Base-by-base conservation (phyloP, 2,329 filamentous ascomycete species). In the Xylaria polymorpha region DNA sequence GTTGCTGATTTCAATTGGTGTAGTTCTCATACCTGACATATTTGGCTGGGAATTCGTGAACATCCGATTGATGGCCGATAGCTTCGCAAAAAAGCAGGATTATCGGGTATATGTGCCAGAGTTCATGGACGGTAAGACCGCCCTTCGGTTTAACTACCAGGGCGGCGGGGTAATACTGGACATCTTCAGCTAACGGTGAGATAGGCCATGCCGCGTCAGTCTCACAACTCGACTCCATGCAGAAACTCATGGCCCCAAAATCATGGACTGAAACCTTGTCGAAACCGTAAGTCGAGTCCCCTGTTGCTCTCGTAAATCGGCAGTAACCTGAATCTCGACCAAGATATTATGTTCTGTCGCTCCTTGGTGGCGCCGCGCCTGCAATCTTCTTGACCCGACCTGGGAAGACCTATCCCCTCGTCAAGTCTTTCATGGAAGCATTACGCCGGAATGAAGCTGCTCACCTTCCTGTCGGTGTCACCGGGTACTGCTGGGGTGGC, bases 401-500 rank as follows among this genome's bases (percentile, higher is more conserved):
- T 4, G 69, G 74, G n/a, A 77, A 77, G 53, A 75, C 78, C 4
- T 75, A 74, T 35, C 80, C 81, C 1, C 68, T 75, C 41, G 81
- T 84, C 22, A 74, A 73, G 46, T 72, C 70, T 44, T 84, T 81
- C 73, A 79, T 84, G 48, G 73, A 79, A 62, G 72, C 77, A 4
- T 70, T 84, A 3, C 82, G 74, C 9, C 60, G 78, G 46, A 73
- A 77, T 46, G 77, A 79, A 35, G 75, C 5, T 46, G 58, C 73
- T 48, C 64, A 66, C 22, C 73, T 80, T 7, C 77, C 78, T 18
- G 78, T 90, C 55, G 87, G 84, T 25, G 85, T 82, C 0, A 86
- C 86, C 0, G 89, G 88, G 0, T 90, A 88, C 79, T 90, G 87
- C 80, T 91, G 88, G 88, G 88, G 88, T 29, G 89, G 87, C 29